Conservation (phyloP, 306 rosid species). For the Casuarina glauca region DNA sequence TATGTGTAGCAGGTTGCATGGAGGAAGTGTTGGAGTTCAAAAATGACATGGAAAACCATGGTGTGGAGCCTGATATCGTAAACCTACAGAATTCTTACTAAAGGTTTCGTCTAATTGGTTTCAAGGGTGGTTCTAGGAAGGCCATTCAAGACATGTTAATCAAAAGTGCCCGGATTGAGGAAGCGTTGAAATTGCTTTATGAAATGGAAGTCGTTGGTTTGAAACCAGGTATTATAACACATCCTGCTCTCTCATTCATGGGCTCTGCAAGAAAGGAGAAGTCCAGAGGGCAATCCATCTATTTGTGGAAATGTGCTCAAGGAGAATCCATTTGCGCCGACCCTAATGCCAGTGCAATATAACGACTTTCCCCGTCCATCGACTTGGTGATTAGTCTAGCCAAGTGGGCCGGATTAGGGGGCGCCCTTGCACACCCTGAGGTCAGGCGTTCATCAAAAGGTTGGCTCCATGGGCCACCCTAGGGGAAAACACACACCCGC, state of each 20-base stretch:
- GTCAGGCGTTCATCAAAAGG: too few species aligned
- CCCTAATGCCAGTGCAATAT: too few species aligned
- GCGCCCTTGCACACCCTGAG: too few species aligned
- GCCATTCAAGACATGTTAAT: slow-evolving; percentile 44
- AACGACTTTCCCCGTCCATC: too few species aligned
- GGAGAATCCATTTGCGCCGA: slow-evolving; percentile 7
- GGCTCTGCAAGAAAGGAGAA: slow-evolving; percentile 51
- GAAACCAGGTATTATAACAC: slow-evolving; percentile 45
- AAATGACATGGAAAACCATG: slow-evolving; percentile 56
- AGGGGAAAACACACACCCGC: too few species aligned
- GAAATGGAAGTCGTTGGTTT: slow-evolving; percentile 45
- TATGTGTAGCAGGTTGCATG: slow-evolving; percentile 57
- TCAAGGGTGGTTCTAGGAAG: slow-evolving; percentile 40
- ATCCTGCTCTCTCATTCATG: slow-evolving; percentile 46
- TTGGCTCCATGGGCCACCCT: too few species aligned
- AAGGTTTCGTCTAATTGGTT: slow-evolving; percentile 55
- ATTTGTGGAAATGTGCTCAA: slow-evolving; percentile 45
- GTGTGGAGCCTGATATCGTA: slow-evolving; percentile 39
- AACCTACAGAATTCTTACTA: slow-evolving; percentile 49
- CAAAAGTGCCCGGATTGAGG: slow-evolving; percentile 43
- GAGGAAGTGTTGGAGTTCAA: slow-evolving; percentile 49
- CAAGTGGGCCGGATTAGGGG: too few species aligned
- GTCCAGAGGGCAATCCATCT: slow-evolving; percentile 42
- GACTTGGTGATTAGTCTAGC: too few species aligned
- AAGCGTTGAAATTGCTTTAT: slow-evolving; percentile 39